Evolutionary conservation across 345 rosid genomes (phyloP).

Genomic region (Atalantia buxifolia): DNA sequence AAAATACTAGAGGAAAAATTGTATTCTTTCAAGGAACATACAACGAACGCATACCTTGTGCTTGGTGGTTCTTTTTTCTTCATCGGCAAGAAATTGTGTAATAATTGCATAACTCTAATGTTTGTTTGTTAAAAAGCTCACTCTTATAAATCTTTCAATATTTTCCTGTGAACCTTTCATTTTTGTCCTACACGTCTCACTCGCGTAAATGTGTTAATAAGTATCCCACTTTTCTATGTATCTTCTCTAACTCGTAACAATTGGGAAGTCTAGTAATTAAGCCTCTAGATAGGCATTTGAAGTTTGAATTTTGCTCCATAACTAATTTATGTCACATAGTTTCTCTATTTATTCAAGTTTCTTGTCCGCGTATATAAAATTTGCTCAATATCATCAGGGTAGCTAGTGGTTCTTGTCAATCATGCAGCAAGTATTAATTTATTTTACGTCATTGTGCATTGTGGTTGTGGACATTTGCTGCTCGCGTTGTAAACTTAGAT

Average conservation of each 20-base stretch:
- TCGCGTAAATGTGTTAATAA: not conserved
- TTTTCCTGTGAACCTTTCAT: not conserved
- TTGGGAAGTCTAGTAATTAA: not conserved
- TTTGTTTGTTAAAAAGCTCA: too few species aligned
- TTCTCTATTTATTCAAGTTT: not conserved
- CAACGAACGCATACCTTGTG: too few species aligned
- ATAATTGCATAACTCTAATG: too few species aligned
- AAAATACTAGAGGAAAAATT: too few species aligned
- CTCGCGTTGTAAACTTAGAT: not conserved
- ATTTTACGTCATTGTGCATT: too few species aligned
- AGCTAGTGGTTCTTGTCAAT: not conserved
- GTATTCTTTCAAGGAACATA: too few species aligned
- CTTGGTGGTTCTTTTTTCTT: too few species aligned
- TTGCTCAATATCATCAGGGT: not conserved
- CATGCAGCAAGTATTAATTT: not conserved
- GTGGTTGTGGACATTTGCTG: not conserved
- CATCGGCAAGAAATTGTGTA: not conserved
- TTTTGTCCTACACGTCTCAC: not conserved
- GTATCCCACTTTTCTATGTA: not conserved
- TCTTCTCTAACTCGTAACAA: not conserved
- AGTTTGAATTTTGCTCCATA: too few species aligned
- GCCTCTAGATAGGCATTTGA: not conserved
- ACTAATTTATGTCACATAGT: not conserved
- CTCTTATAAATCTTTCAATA: too few species aligned
- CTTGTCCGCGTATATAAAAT: not conserved